Evolutionary conservation across 106 monocot species (phyloP).

Genomic region (Allium cepa): DNA sequence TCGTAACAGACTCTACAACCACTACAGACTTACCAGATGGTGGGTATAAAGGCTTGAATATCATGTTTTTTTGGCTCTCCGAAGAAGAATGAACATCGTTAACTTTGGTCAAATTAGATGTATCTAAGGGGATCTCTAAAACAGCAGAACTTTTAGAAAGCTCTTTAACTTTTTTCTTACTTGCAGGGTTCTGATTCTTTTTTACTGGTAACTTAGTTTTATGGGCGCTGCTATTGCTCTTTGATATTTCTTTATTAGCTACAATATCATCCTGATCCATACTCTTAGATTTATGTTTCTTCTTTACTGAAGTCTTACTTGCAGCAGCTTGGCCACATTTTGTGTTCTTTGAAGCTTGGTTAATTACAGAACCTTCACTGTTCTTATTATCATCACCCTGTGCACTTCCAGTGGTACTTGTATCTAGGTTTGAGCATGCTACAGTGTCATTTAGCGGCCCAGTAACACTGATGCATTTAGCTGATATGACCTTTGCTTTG

Average conservation of each 20-base stretch:
- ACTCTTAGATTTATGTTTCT: conserved; percentile 14
- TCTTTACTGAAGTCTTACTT: conserved; percentile 12
- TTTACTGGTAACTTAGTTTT: conserved; percentile 13
- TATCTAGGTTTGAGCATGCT: conserved; percentile 2
- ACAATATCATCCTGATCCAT: conserved; percentile 20
- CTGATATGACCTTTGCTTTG: conserved; percentile 26
- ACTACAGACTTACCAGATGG: conserved; percentile 82
- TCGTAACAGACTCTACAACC: conserved; percentile 88
- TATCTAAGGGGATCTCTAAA: conserved; percentile 6
- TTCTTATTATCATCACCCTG: conserved; percentile 5
- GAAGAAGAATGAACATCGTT: neutral
- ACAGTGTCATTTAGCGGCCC: conserved; percentile 16
- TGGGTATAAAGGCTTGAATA: conserved; percentile 64
- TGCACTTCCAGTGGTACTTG: conserved; percentile 1
- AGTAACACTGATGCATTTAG: conserved; percentile 16
- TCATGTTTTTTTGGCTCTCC: conserved; percentile 8
- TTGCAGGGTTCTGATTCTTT: conserved; percentile 15
- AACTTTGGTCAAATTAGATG: neutral
- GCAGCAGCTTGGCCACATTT: conserved; percentile 8
- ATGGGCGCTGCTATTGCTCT: conserved; percentile 18
- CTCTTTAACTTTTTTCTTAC: conserved; percentile 17
- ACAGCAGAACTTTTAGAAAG: conserved; percentile 8
- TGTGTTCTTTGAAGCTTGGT: conserved; percentile 12
- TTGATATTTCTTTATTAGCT: conserved; percentile 19
- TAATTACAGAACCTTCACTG: conserved; percentile 14